Conservation (phyloP, 768 basidiomycete genomes). For the Pleurotus tuber-regium region DNA sequence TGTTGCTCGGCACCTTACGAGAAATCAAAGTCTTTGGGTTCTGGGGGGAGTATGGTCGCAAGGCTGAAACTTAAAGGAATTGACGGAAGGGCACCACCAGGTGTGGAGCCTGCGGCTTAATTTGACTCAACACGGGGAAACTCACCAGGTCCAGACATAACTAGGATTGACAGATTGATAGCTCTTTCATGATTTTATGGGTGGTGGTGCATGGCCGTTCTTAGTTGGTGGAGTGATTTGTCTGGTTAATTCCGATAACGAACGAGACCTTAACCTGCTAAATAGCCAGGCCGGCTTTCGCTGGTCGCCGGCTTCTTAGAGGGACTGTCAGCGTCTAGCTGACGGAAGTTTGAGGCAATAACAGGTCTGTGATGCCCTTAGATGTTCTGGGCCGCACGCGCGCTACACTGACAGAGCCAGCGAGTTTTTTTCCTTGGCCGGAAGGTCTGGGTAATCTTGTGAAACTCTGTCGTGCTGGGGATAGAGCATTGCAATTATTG, state of each 20-base stretch:
- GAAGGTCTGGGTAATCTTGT: slow-evolving; percentile 66
- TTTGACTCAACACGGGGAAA: slow-evolving; percentile 84
- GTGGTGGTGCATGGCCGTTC: slow-evolving; percentile 90
- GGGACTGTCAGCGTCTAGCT: slow-evolving; percentile 80
- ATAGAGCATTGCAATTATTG: slow-evolving; percentile 91
- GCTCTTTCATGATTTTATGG: slow-evolving; percentile 84
- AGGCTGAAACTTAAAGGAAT: slow-evolving; percentile 80
- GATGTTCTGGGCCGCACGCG: slow-evolving; percentile 87
- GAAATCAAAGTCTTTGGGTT: slow-evolving; percentile 92
- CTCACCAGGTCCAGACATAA: slow-evolving; percentile 80
- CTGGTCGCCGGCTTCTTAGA: slow-evolving; percentile 80
- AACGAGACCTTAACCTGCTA: slow-evolving; percentile 84
- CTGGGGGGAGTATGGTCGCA: slow-evolving; percentile 48
- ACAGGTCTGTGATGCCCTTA: slow-evolving; percentile 91
- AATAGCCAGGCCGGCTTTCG: slow-evolving; percentile 65
- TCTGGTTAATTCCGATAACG: slow-evolving; percentile 87
- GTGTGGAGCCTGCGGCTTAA: slow-evolving; percentile 78
- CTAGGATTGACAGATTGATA: slow-evolving; percentile 79
- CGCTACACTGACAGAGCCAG: slow-evolving; percentile 89
- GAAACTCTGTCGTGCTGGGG: slow-evolving; percentile 80
- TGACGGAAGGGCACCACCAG: slow-evolving; percentile 83
- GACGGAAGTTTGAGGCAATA: slow-evolving; percentile 88
- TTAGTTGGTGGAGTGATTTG: slow-evolving; percentile 88
- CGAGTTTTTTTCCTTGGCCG: slow-evolving; percentile 54
- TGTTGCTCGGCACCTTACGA: slow-evolving; percentile 73